Percentiles rank a stretch among this genome's conserved stretches.
phyloP scores from a whole-genome alignment of 768 basidiomycete genomes.

The Russula abietina region DNA sequence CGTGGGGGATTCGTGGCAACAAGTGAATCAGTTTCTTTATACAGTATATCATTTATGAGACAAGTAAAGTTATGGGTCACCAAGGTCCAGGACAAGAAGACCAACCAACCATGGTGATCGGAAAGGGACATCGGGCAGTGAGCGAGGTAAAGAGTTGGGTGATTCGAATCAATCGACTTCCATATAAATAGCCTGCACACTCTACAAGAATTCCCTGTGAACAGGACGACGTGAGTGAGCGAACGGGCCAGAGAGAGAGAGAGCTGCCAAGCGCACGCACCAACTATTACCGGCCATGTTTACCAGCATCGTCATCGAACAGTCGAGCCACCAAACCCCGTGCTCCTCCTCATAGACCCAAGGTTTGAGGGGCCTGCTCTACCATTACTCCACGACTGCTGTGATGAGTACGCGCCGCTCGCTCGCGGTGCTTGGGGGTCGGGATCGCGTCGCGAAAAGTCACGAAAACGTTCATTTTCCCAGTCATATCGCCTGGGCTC shows the following conservation, averaged over 20 bases:
- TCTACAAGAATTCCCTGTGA: background rate
- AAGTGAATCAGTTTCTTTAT: background rate
- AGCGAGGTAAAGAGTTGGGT: background rate
- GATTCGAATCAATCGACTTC: background rate
- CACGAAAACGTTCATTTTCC: conserved; percentile 41
- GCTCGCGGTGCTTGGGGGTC: conserved; percentile 27
- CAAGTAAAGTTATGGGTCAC: background rate
- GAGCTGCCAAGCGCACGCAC: background rate
- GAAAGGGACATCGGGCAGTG: background rate
- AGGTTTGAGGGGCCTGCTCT: conserved; percentile 67
- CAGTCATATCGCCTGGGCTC: conserved; percentile 47
- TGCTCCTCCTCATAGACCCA: conserved; percentile 68
- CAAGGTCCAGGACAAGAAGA: background rate
- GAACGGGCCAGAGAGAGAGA: too few relatives aligned
- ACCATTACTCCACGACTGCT: conserved; percentile 31
- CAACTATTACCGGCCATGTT: background rate
- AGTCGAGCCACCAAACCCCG: conserved; percentile 73
- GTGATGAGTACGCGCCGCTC: conserved; percentile 11
- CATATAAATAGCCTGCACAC: conserved; percentile 1
- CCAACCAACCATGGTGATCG: background rate
- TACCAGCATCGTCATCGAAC: conserved; percentile 44
- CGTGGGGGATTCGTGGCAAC: too few relatives aligned
- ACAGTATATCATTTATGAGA: background rate
- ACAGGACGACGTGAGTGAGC: background rate
- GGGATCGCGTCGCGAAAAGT: conserved; percentile 24